phyloP scores from a whole-genome alignment of 2,329 filamentous ascomycete genomes.

The Alternaria gaisen region DNA sequence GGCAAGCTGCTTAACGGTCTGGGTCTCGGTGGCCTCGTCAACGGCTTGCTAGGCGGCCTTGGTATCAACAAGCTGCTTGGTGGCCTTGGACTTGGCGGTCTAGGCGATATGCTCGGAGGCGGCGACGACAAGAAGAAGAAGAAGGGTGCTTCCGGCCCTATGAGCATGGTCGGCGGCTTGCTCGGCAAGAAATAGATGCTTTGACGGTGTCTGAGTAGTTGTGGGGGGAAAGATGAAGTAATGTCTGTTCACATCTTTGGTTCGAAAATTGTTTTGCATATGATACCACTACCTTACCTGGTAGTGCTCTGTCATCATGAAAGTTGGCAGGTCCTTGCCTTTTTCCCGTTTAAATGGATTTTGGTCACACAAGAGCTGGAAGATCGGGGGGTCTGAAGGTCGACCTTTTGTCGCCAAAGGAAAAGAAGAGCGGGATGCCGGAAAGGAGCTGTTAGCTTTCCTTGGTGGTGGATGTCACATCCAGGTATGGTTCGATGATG shows the following conservation, averaged over 20 bases:
- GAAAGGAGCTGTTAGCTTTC: neutral
- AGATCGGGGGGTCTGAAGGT: constrained; percentile 47
- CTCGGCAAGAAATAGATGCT: constrained; percentile 52
- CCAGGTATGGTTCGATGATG: constrained; percentile 4
- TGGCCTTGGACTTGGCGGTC: constrained; percentile 70
- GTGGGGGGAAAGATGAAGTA: constrained; percentile 23
- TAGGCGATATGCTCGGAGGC: constrained; percentile 63
- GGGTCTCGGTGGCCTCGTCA: constrained; percentile 82
- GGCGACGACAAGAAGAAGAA: constrained; percentile 62
- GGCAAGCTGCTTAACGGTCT: constrained; percentile 82
- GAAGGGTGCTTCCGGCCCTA: constrained; percentile 47
- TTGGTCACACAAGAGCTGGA: constrained; percentile 25
- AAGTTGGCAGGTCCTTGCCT: neutral
- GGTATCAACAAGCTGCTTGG: constrained; percentile 79
- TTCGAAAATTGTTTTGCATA: constrained; percentile 26
- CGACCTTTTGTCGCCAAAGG: constrained; percentile 7
- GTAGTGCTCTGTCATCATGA: neutral
- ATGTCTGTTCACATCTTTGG: constrained; percentile 22
- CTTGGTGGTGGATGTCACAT: neutral
- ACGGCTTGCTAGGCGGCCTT: constrained; percentile 78
- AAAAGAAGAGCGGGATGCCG: neutral
- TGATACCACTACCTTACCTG: constrained; percentile 25
- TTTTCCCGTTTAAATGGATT: neutral
- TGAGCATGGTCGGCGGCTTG: constrained; percentile 60
- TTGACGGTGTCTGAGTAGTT: constrained; percentile 1